Conservation (phyloP, 148 eudicot species). For the Agrostemma githago region DNA sequence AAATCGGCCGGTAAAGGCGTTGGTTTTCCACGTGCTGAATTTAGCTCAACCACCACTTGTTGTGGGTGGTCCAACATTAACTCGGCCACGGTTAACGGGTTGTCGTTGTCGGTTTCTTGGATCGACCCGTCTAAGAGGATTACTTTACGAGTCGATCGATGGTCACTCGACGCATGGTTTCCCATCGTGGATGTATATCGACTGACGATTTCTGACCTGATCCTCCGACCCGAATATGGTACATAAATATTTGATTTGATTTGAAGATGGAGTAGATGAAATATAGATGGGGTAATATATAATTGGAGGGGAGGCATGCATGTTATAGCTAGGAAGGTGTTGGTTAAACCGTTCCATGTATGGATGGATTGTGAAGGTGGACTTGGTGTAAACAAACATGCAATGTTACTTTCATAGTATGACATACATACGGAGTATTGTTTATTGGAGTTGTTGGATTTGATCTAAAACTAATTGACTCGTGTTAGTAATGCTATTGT, state of each 20-base stretch:
- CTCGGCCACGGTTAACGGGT: slow-evolving; percentile 61
- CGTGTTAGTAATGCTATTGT: neutral
- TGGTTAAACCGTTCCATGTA: slow-evolving; percentile 74
- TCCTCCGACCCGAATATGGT: neutral
- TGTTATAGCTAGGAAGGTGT: slow-evolving; percentile 30
- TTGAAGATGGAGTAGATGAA: neutral
- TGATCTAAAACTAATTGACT: slow-evolving; percentile 4
- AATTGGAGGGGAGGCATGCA: neutral
- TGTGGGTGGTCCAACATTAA: slow-evolving; percentile 80
- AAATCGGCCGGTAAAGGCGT: slow-evolving; percentile 66
- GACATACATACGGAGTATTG: no score
- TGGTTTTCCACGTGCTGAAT: slow-evolving; percentile 21
- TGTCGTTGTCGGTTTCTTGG: slow-evolving; percentile 30
- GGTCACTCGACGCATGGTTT: slow-evolving; percentile 33
- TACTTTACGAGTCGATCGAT: slow-evolving; percentile 46
- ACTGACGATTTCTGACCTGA: neutral
- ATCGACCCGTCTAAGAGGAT: slow-evolving; percentile 53
- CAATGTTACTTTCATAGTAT: slow-evolving; percentile 4
- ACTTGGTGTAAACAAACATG: slow-evolving; percentile 32
- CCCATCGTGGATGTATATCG: slow-evolving; percentile 33
- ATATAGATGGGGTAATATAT: neutral
- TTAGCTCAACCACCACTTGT: slow-evolving; percentile 64
- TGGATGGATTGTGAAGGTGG: slow-evolving; percentile 38
- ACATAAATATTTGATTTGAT: no score
- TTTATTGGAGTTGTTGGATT: slow-evolving; percentile 21